Evolutionary conservation across 176 grass and related monocot species (phyloP).

Genomic region (Oryza punctata): DNA sequence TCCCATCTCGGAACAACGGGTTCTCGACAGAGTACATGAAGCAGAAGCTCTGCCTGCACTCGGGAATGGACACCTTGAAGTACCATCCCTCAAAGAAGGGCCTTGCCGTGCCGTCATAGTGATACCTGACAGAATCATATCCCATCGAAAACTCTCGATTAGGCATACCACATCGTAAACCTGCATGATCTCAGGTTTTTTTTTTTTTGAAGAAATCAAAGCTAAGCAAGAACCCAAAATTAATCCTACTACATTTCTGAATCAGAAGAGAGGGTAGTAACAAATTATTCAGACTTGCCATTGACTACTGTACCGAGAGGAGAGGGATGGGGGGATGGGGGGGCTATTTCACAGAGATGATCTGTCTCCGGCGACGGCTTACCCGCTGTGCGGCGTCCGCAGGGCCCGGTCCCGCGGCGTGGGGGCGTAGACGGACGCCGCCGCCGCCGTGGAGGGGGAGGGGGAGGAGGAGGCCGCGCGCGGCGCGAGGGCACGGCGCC

Average conservation of each 20-base stretch:
- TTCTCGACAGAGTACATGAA: conserved; percentile 98
- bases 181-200: not conserved
- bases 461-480: not conserved
- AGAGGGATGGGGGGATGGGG: too few species aligned
- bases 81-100: conserved; percentile 96
- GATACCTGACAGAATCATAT: conserved; percentile 60
- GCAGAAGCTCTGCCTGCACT: conserved; percentile 81
- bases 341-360: too few species aligned
- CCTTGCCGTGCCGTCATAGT: conserved; percentile 73
- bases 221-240: not conserved
- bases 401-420: conserved; percentile 69
- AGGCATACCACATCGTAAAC: not conserved
- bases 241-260: not conserved
- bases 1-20: conserved; percentile 73
- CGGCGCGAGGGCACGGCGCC: not conserved
- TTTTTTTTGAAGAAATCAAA: not conserved
- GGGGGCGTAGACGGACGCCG: conserved; percentile 61
- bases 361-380: not conserved
- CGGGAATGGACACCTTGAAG: conserved; percentile 84
- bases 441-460: not conserved
- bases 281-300: not conserved
- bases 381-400: conserved; percentile 94
- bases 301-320: not conserved
- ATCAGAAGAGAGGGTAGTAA: not conserved
- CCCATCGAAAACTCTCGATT: not conserved